These are phyloP conservation scores for Ocimum tenuiflorum DNA, from an alignment of 257 asterid genomes.

Conservation along the genomic window DNA sequence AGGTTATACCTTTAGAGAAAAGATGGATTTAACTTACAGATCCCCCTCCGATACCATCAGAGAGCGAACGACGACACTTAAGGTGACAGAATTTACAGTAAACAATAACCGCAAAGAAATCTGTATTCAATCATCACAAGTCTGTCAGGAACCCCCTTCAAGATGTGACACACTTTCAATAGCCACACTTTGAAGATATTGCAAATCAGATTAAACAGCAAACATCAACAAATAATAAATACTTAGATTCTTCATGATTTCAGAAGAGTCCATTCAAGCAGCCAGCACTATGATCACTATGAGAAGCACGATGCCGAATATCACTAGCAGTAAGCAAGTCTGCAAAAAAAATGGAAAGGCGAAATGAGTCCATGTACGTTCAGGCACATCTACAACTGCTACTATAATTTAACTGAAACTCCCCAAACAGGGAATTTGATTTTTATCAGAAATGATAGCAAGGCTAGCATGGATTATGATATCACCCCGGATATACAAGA, in stretches of 20 bases:
- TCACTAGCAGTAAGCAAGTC: constrained; percentile 82
- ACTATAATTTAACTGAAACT: background rate
- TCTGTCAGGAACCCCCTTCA: constrained; percentile 2
- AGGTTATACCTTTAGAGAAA: too few relatives aligned
- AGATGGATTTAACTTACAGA: too few relatives aligned
- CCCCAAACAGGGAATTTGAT: background rate
- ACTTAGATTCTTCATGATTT: background rate
- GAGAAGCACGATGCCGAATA: constrained; percentile 69
- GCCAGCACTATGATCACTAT: constrained; percentile 66
- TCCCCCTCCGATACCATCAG: too few relatives aligned
- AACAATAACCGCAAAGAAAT: background rate
- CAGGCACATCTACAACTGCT: background rate
- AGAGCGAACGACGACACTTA: too few relatives aligned
- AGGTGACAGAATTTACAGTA: constrained; percentile 26
- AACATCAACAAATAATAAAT: constrained; percentile 8
- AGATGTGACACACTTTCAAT: constrained; percentile 24
- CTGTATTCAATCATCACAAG: constrained; percentile 12
- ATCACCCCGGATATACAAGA: background rate
- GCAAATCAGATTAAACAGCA: constrained; percentile 10
- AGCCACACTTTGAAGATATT: constrained; percentile 1
- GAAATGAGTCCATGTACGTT: background rate
- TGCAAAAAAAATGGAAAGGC: constrained; percentile 28
- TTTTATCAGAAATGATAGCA: background rate
- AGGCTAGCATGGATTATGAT: background rate
- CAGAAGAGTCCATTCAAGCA: constrained; percentile 30